phyloP scores from a whole-genome alignment of 495 filamentous ascomycete species.

The Trypethelium eluteriae region DNA sequence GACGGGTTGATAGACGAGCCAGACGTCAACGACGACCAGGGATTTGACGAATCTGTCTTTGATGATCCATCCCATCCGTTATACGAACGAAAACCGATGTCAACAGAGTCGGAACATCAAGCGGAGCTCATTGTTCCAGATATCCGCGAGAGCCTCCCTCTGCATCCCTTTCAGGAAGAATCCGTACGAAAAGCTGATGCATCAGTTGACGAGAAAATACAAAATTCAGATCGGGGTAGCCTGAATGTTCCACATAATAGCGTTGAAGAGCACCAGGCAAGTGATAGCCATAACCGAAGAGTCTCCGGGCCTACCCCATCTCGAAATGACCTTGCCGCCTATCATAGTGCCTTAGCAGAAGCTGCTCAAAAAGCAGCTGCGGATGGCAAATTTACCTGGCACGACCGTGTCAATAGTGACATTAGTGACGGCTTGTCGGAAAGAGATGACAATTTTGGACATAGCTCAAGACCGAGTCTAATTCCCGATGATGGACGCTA shows the following conservation, averaged over 20 bases:
- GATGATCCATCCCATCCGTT: slow-evolving; percentile 29
- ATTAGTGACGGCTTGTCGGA: slow-evolving; percentile 17
- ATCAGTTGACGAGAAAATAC: not conserved
- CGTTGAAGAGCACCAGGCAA: slow-evolving; percentile 7
- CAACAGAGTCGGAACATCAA: slow-evolving; percentile 13
- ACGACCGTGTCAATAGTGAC: slow-evolving; percentile 35
- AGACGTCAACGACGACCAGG: slow-evolving; percentile 16
- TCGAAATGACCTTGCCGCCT: slow-evolving; percentile 37
- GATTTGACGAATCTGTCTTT: slow-evolving; percentile 33
- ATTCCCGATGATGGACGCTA: slow-evolving; percentile 34
- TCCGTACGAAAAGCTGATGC: not conserved
- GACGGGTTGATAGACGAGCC: slow-evolving; percentile 34
- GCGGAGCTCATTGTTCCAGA: slow-evolving; percentile 11
- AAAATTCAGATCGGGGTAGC: not conserved
- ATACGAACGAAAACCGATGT: slow-evolving; percentile 17
- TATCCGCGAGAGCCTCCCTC: slow-evolving; percentile 14
- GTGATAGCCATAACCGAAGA: not conserved
- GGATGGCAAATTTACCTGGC: slow-evolving; percentile 58
- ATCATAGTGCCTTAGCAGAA: slow-evolving; percentile 73
- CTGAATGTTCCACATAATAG: slow-evolving; percentile 4
- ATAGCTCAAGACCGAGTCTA: slow-evolving; percentile 33
- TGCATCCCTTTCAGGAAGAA: slow-evolving; percentile 14
- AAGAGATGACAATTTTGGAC: slow-evolving; percentile 28
- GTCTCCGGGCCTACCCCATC: not conserved
- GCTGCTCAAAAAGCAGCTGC: slow-evolving; percentile 67